phyloP scores from a whole-genome alignment of 257 asterid species.

The Nicotiana obtusifolia region DNA sequence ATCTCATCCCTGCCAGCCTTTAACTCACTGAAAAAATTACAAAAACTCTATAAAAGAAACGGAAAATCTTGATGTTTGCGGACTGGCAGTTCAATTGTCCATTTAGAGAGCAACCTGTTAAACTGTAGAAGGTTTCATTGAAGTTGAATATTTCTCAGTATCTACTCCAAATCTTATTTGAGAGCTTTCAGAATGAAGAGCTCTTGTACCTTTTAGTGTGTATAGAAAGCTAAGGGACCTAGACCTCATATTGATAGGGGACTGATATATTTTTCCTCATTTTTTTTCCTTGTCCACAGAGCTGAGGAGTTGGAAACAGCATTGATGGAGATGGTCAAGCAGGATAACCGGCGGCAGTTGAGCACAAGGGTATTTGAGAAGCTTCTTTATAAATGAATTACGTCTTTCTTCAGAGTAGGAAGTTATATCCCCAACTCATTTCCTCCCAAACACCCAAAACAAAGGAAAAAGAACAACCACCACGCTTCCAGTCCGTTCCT shows the following conservation, averaged over 20 bases:
- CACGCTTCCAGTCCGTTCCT: not conserved
- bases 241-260: not conserved
- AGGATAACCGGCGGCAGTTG: conserved; percentile 87
- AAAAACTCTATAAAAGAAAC: not conserved
- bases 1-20: not conserved
- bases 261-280: conserved; percentile 3
- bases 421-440: not conserved
- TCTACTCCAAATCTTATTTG: conserved; percentile 2
- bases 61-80: not conserved
- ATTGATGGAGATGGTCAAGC: conserved; percentile 96
- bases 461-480: not conserved
- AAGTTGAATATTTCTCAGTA: not conserved
- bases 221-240: not conserved
- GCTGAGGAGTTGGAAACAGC: conserved; percentile 98
- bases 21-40: not conserved
- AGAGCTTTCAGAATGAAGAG: not conserved
- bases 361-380: conserved; percentile 69
- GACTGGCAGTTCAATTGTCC: not conserved
- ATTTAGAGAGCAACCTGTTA: not conserved
- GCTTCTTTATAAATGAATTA: conserved; percentile 11
- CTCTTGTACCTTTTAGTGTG: not conserved
- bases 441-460: not conserved
- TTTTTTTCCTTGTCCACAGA: conserved; percentile 33
- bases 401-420: not conserved
- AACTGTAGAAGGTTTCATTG: not conserved